phyloP scores from a whole-genome alignment of 1,139 yeast genomes.

The Hansenula anomala region DNA sequence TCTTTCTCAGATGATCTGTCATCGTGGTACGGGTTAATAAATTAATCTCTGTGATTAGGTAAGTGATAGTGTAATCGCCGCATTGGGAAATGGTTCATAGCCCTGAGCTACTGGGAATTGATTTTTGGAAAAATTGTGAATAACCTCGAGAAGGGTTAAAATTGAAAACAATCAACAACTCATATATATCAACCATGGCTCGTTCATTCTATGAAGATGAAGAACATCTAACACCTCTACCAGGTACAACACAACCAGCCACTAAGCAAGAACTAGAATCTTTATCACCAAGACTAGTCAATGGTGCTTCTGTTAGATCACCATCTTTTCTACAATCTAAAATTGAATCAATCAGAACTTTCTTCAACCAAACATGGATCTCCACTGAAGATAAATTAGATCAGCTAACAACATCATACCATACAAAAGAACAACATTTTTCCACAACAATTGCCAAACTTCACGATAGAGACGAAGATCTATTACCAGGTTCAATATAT shows the following conservation, averaged over 20 bases:
- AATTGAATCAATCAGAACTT: conserved; percentile 37
- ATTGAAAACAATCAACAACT: no score
- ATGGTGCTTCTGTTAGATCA: conserved; percentile 56
- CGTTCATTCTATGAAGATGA: conserved; percentile 64
- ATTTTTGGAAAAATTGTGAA: no score
- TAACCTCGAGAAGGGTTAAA: no score
- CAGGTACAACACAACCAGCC: conserved; percentile 53
- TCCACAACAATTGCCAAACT: conserved; percentile 63
- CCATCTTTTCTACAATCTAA: conserved; percentile 25
- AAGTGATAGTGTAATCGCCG: neutral
- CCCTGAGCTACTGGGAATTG: no score
- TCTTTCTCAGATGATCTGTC: no score
- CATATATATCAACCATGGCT: conserved; percentile 9
- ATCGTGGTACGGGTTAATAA: no score
- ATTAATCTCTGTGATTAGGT: no score
- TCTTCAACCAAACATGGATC: conserved; percentile 33
- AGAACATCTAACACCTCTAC: conserved; percentile 42
- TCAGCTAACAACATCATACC: conserved; percentile 42
- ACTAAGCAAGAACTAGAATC: conserved; percentile 39
- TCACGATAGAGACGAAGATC: conserved; percentile 67
- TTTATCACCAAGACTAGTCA: conserved; percentile 43
- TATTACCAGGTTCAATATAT: conserved; percentile 73
- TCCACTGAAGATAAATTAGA: conserved; percentile 35
- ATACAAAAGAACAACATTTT: conserved; percentile 60
- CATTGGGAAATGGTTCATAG: neutral